Percentiles rank a stretch among this genome's conserved stretches.
phyloP scores from a whole-genome alignment of 2,329 filamentous ascomycete genomes.

The Claviceps maximensis region DNA sequence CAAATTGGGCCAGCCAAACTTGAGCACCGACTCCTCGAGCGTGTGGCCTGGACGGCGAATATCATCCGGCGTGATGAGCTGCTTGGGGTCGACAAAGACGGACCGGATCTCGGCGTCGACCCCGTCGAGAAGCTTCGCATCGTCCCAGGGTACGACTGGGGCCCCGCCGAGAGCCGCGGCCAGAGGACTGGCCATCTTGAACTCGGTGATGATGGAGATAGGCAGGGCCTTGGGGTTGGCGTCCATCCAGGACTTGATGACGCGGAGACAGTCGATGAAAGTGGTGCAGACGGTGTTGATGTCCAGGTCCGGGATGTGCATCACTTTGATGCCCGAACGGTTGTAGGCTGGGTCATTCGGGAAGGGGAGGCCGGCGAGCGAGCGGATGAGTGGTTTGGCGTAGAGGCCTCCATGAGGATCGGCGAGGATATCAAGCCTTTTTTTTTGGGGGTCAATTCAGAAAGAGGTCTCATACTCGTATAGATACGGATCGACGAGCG shows the following conservation, averaged over 20 bases:
- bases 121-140: slow-evolving; percentile 25
- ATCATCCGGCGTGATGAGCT: slow-evolving; percentile 34
- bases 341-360: slow-evolving; percentile 25
- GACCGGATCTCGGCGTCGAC: slow-evolving; percentile 34
- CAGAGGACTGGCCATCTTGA: slow-evolving; percentile 24
- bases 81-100: slow-evolving; percentile 21
- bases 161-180: slow-evolving; percentile 18
- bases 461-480: no score
- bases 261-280: slow-evolving; percentile 27
- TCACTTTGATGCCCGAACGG: slow-evolving; percentile 32
- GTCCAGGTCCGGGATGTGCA: slow-evolving; percentile 37
- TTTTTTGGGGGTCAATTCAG: no score
- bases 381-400: slow-evolving; percentile 29
- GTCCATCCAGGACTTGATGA: slow-evolving; percentile 31
- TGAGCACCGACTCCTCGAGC: slow-evolving; percentile 31
- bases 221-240: slow-evolving; percentile 29
- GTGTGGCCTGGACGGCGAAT: slow-evolving; percentile 26
- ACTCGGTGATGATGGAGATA: slow-evolving; percentile 35
- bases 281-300: slow-evolving; percentile 32
- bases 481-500: no score
- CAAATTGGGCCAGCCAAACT: slow-evolving; percentile 34
- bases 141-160: slow-evolving; percentile 28
- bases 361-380: slow-evolving; percentile 23
- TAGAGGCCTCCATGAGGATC: slow-evolving; percentile 35
- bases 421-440: slow-evolving; percentile 29